Conservation (phyloP, 257 asterid genomes). For the Paulownia fortunei region DNA sequence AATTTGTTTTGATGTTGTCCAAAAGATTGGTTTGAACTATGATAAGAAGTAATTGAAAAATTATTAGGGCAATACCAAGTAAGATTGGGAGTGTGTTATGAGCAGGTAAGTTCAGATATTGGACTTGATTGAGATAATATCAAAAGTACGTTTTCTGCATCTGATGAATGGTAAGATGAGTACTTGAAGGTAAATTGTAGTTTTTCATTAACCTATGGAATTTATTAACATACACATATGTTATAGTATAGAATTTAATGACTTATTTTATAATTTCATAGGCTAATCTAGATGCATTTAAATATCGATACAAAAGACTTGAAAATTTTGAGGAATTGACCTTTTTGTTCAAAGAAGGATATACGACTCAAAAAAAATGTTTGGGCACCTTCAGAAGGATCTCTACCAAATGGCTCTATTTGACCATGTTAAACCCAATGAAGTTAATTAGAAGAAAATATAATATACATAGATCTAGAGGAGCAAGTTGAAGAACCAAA, state of each 20-base stretch:
- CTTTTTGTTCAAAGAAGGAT: neutral
- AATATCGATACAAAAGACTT: slow-evolving; percentile 5
- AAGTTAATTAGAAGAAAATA: too few relatives aligned
- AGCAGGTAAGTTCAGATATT: too few relatives aligned
- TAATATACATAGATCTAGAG: neutral
- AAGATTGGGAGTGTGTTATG: too few relatives aligned
- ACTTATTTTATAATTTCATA: neutral
- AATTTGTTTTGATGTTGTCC: too few relatives aligned
- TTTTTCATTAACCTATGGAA: too few relatives aligned
- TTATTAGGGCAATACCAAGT: too few relatives aligned
- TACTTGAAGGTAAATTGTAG: neutral
- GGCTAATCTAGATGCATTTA: neutral
- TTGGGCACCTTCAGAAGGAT: slow-evolving; percentile 18
- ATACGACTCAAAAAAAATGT: neutral
- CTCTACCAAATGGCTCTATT: slow-evolving; percentile 4
- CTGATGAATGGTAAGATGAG: neutral
- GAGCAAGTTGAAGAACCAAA: neutral
- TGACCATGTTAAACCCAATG: neutral
- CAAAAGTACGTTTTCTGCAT: too few relatives aligned
- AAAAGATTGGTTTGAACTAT: too few relatives aligned
- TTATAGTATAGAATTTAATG: too few relatives aligned
- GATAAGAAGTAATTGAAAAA: too few relatives aligned
- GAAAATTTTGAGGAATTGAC: neutral
- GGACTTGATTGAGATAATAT: too few relatives aligned
- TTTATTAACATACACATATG: too few relatives aligned